Evolutionary conservation across 2,329 filamentous ascomycete genomes (phyloP).

Genomic region (Ustilaginoidea virens): DNA sequence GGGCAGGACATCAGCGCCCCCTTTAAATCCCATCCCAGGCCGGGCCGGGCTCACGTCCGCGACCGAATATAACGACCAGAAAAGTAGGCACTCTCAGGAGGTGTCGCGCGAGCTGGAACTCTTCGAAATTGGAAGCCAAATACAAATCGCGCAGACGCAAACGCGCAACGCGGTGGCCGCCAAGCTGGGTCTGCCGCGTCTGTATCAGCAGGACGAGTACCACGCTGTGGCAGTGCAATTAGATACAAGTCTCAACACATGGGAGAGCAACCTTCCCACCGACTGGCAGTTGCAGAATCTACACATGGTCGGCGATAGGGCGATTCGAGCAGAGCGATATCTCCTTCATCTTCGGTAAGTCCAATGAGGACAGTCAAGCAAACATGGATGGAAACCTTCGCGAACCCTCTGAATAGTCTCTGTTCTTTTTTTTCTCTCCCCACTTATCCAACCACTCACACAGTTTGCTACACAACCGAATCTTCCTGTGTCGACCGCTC

Average conservation of each 20-base stretch:
- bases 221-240: slow-evolving; percentile 3
- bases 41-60: not conserved
- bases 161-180: slow-evolving; percentile 2
- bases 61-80: not conserved
- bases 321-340: slow-evolving; percentile 1
- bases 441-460: not conserved
- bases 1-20: not conserved
- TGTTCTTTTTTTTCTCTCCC: too few species aligned
- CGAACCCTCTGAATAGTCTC: too few species aligned
- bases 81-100: not conserved
- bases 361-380: too few species aligned
- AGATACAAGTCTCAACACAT: slow-evolving; percentile 3
- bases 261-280: slow-evolving; percentile 1
- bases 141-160: slow-evolving; percentile 5
- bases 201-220: slow-evolving; percentile 4
- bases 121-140: slow-evolving; percentile 24
- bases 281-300: slow-evolving; percentile 1
- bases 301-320: not conserved
- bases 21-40: not conserved
- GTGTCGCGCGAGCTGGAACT: not conserved
- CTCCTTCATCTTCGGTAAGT: slow-evolving; percentile 5
- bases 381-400: too few species aligned
- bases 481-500: slow-evolving; percentile 3
- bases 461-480: slow-evolving; percentile 1
- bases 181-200: slow-evolving; percentile 2